Conservation (phyloP, 768 basidiomycete genomes). For the Pulveroboletus sp. region DNA sequence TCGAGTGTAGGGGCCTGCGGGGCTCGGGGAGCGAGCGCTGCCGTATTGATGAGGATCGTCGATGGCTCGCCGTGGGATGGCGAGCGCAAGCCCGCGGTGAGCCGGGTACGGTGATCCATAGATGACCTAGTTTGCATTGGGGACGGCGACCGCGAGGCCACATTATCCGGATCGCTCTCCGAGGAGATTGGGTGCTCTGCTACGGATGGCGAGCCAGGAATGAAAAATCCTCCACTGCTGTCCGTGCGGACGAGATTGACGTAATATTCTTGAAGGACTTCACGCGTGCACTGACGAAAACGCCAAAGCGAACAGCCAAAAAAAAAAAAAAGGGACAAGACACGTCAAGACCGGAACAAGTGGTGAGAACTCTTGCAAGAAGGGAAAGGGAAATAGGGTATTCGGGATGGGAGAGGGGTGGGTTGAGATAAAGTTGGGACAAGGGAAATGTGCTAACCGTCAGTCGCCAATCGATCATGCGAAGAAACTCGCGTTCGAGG, state of each 20-base stretch:
- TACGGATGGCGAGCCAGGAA: constrained; percentile 39
- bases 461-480: constrained; percentile 89
- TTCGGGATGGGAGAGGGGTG: constrained; percentile 4
- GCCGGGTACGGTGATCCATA: constrained; percentile 24
- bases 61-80: constrained; percentile 32
- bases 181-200: constrained; percentile 41
- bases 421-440: constrained; percentile 6
- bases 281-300: constrained; percentile 70
- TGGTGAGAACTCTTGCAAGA: constrained; percentile 5
- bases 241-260: constrained; percentile 88
- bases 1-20: constrained; percentile 66
- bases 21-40: constrained; percentile 37
- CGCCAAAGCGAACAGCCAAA: constrained; percentile 3
- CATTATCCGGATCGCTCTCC: constrained; percentile 55
- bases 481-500: constrained; percentile 91
- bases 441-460: constrained; percentile 61
- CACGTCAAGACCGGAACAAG: constrained; percentile 19
- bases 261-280: constrained; percentile 91
- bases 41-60: constrained; percentile 35
- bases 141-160: constrained; percentile 49
- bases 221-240: constrained; percentile 52
- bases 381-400: neutral
- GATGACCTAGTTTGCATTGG: constrained; percentile 28
- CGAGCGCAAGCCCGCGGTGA: constrained; percentile 20
- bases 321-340: constrained; percentile 5